These are phyloP conservation scores for Davidsoniella neocaledoniae DNA, from an alignment of 2,329 filamentous ascomycete species.

Conservation along the genomic window DNA sequence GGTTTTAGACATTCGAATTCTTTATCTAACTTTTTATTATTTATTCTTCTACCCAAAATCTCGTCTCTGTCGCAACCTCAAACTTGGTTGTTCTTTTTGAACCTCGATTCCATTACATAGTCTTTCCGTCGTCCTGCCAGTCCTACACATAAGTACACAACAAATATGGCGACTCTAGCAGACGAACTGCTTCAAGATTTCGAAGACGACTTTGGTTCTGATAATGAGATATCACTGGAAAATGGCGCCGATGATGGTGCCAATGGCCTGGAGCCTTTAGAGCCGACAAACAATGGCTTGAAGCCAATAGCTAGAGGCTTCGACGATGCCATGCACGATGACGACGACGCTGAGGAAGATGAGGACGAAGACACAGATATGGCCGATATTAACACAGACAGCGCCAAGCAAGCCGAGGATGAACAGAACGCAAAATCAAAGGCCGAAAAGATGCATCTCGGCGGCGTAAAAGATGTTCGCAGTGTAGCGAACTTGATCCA, in stretches of 20 bases:
- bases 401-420: constrained; percentile 37
- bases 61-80: neutral
- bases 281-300: constrained; percentile 1
- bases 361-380: constrained; percentile 45
- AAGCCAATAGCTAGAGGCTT: constrained; percentile 22
- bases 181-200: constrained; percentile 89
- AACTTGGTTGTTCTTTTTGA: too few species aligned
- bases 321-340: constrained; percentile 38
- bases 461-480: constrained; percentile 57
- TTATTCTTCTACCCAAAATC: neutral
- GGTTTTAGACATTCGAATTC: too few species aligned
- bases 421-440: constrained; percentile 56
- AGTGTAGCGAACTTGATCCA: constrained; percentile 69
- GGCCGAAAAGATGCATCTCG: constrained; percentile 68
- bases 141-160: neutral
- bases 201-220: constrained; percentile 42
- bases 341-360: constrained; percentile 38
- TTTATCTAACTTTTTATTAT: neutral
- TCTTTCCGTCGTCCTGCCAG: neutral
- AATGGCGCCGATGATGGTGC: constrained; percentile 26
- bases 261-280: constrained; percentile 14
- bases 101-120: neutral
- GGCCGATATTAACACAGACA: constrained; percentile 25
- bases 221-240: constrained; percentile 42
- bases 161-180: constrained; percentile 68